Conservation (phyloP, 2,329 filamentous ascomycete species). For the Cercospora berteroae region DNA sequence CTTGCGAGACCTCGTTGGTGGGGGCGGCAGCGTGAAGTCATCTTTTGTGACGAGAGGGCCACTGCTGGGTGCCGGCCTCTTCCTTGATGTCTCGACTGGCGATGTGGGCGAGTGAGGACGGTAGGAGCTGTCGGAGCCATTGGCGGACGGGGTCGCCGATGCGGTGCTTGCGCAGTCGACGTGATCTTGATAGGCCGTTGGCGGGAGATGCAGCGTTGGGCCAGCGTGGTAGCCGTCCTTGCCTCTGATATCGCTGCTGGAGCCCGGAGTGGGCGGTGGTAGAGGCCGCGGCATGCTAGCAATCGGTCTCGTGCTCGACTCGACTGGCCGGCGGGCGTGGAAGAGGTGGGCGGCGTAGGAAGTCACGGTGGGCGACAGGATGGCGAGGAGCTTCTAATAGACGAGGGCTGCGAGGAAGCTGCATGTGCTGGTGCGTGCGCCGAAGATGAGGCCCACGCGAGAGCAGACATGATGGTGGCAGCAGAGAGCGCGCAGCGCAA, state of each 20-base stretch:
- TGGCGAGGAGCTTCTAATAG: slow-evolving; percentile 5
- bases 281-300: slow-evolving; percentile 62
- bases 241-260: slow-evolving; percentile 74
- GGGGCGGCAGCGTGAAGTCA: slow-evolving; percentile 80
- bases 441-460: slow-evolving; percentile 14
- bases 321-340: slow-evolving; percentile 32
- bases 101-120: slow-evolving; percentile 48
- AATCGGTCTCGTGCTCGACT: background rate
- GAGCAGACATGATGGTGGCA: slow-evolving; percentile 6
- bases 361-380: slow-evolving; percentile 30
- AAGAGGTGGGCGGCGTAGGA: slow-evolving; percentile 32
- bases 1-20: slow-evolving; percentile 86
- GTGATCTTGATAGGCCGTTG: slow-evolving; percentile 61
- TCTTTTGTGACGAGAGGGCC: slow-evolving; percentile 49
- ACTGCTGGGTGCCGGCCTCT: slow-evolving; percentile 31
- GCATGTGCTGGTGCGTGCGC: slow-evolving; percentile 5
- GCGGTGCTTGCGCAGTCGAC: slow-evolving; percentile 47
- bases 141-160: slow-evolving; percentile 49
- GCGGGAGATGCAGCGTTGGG: slow-evolving; percentile 71
- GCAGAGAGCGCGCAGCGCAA: slow-evolving; percentile 11
- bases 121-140: slow-evolving; percentile 47
- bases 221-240: slow-evolving; percentile 65
- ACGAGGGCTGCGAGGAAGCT: background rate
- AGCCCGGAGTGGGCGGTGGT: slow-evolving; percentile 72
- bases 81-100: slow-evolving; percentile 38